Evolutionary conservation across 2,329 filamentous ascomycete genomes (phyloP), one percentile per base, ranked within the genome.

Genomic region (Ceratocystis alfenasii): DNA sequence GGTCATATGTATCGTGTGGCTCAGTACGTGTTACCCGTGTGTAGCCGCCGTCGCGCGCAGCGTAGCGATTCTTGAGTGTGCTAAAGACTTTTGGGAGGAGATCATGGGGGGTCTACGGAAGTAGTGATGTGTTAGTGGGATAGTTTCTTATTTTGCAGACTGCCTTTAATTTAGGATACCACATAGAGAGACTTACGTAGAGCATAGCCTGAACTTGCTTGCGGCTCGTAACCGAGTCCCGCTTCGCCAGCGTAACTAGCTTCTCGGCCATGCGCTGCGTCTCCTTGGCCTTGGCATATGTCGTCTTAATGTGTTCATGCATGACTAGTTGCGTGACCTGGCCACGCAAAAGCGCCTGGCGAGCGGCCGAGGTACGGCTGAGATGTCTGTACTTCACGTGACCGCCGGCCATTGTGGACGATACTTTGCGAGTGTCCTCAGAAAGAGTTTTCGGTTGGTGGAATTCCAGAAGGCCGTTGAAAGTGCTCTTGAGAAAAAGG

Each of bases 241-340:
- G 88, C 83, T 97, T 99, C 22, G 89, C 93, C 71, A 96, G 76
- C 3, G 92, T 96, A 72, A 99, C 92, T 70, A 97, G 80, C 80
- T 95, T 95, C 74, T 99, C 94, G 6, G 92, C 94, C 71, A 97
- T 76, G 55, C 89, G 83, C 78, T 99, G 94, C 22, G 94, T 89
- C 79, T 99, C 94, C 78, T 97, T 99, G 61, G 94, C 94, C 78
- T 97, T 97, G 75, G 88, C 87, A 82, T 89, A 96, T 78, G 94
- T 96, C 63, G 94, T 99, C 69, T 87, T 86, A 78, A 99, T 95
- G 69, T 90, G 86, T 79, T 99, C 94, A 76, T 95, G 86, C 76
- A 89, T 83, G 78, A 99, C 88, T 70, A 99, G 88, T 65, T 93
- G 94, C 70, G 93, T 96, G 75, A 97, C 92, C 68, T 99, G 82